Conservation (phyloP, 345 rosid genomes). For the Gossypium australe region DNA sequence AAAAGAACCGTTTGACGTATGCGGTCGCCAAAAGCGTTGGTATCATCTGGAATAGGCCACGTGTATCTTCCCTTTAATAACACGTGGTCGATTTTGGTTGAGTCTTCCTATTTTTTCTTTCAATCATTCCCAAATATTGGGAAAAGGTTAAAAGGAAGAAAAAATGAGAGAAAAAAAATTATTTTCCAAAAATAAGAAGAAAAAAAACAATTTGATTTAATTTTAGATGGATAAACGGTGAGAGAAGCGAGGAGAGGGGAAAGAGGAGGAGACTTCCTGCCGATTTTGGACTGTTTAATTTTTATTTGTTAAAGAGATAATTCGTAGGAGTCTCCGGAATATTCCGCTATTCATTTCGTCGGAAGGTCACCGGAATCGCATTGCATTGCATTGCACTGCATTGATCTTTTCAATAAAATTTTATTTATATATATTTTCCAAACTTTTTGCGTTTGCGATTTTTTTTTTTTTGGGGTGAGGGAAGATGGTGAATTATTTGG, state of each 20-base stretch:
- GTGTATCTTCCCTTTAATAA: not conserved
- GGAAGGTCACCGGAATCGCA: constrained; percentile 9
- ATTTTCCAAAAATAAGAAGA: constrained; percentile 2
- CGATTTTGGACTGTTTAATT: constrained; percentile 12
- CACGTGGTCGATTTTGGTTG: constrained; percentile 28
- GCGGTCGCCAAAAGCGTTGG: constrained; percentile 27
- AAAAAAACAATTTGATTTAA: constrained; percentile 13
- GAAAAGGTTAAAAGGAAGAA: not conserved
- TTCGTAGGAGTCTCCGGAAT: constrained; percentile 27
- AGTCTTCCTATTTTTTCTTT: not conserved
- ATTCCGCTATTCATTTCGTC: constrained; percentile 28
- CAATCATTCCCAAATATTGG: constrained; percentile 4
- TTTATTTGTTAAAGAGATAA: constrained; percentile 14
- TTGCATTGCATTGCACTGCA: constrained; percentile 5
- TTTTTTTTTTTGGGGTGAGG: not conserved
- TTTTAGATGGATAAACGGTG: not conserved
- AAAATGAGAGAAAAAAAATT: not conserved
- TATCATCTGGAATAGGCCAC: constrained; percentile 7
- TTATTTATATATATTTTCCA: no score
- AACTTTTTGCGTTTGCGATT: not conserved
- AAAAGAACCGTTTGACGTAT: constrained; percentile 26
- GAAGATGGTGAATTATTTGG: constrained; percentile 94
- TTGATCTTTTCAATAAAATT: no score
- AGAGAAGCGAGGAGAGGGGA: not conserved
- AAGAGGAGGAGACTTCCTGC: not conserved